These are phyloP conservation scores for Houttuynia cordata DNA, from an alignment of 164 flowering plant species.

Conservation along the genomic window DNA sequence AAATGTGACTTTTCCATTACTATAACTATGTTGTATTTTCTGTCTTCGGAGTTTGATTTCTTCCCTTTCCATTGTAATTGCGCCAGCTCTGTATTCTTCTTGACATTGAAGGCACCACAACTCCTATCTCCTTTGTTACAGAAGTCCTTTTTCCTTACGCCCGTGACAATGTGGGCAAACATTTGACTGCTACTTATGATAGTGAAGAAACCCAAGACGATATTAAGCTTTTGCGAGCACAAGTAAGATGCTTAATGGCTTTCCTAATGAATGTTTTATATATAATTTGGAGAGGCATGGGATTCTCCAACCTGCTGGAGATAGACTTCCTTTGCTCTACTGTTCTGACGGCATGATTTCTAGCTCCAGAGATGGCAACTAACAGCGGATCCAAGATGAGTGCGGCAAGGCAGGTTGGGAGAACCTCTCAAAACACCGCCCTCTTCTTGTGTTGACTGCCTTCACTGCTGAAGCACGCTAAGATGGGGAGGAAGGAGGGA, in stretches of 20 bases:
- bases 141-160: constrained; percentile 98
- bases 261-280: no score
- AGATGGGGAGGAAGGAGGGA: no score
- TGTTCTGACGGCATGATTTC: no score
- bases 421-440: no score
- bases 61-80: not conserved
- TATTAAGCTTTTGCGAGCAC: constrained; percentile 62
- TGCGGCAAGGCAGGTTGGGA: no score
- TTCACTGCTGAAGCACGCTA: no score
- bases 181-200: constrained; percentile 64
- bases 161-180: constrained; percentile 77
- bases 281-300: no score
- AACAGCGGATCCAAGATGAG: no score
- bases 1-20: not conserved
- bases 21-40: not conserved
- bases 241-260: constrained; percentile 36
- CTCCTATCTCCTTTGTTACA: constrained; percentile 88
- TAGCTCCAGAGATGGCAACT: no score
- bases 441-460: no score
- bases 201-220: constrained; percentile 84
- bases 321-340: no score
- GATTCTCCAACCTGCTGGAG: no score
- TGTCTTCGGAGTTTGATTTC: not conserved
- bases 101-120: constrained; percentile 98
- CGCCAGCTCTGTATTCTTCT: constrained; percentile 78